Evolutionary conservation across 2,329 filamentous ascomycete species (phyloP), one percentile per base, ranked within the genome.

Genomic region (Huntiella decipiens): DNA sequence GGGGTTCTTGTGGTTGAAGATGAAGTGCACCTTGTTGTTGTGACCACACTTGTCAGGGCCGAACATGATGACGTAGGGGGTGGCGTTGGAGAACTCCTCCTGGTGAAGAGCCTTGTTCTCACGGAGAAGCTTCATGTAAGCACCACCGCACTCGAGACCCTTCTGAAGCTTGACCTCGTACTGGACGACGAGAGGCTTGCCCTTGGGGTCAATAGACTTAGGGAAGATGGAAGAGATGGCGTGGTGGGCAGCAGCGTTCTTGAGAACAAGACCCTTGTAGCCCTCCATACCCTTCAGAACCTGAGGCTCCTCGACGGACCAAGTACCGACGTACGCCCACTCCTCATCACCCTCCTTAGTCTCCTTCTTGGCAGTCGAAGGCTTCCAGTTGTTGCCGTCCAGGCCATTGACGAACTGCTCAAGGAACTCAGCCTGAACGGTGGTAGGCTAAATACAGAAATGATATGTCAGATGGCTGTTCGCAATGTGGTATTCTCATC

Each of bases 1-100:
- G 61, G 91, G 91, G 77, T 96, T 98, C 83, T 96, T 98, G 82
- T 98, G 91, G 68, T 92, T 91, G 78, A 98, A 93, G 65, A 98
- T 98, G 70, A 98, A 94, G 66, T 77, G 74, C 45, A 92, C 83
- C 81, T 96, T 96, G 80, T 98, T 98, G 65, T 85, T 96, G 62
- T 85, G 76, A 64, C 91, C 91, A 64, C 91, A 98, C 80, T 96
- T 96, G 73, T 98, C 91, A 57, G 91, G 91, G 55, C 91, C 91
- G 62, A 98, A 98, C 91, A 98, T 98, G 74, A 98, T 93, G 56
- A 98, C 83, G 62, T 98, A 98, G 42, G 91, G 91, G 38, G 88
- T 94, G 51, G 81, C 77, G 68, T 98, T 96, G 64, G 83, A 85
- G 72, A 98, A 98, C 71, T 98, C 91, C 54, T 96, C 88, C 58